Conservation (phyloP, 2,329 filamentous ascomycete genomes). For the Neofusicoccum sp. region DNA sequence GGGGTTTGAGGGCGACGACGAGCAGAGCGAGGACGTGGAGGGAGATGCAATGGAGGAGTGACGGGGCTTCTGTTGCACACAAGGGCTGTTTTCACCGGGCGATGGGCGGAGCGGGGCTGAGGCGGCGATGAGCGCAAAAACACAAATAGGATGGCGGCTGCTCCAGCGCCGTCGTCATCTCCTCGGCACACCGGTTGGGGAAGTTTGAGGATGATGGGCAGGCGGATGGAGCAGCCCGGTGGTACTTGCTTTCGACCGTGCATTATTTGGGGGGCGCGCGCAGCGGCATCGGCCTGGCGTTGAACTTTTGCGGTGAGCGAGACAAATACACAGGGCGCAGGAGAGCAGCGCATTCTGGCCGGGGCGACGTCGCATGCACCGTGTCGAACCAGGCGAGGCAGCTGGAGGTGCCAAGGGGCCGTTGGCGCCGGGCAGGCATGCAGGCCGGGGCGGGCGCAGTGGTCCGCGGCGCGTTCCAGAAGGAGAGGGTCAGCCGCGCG, state of each 20-base stretch:
- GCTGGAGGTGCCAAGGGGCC: neutral
- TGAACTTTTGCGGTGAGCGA: neutral
- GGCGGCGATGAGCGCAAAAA: neutral
- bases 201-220: slow-evolving; percentile 15
- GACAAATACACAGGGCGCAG: neutral
- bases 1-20: slow-evolving; percentile 28
- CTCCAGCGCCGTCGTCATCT: neutral
- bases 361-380: neutral
- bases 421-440: neutral
- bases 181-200: slow-evolving; percentile 7
- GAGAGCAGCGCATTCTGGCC: neutral
- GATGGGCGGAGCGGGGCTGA: neutral
- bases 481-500: slow-evolving; percentile 7
- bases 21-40: slow-evolving; percentile 23
- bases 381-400: neutral
- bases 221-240: slow-evolving; percentile 7
- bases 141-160: neutral
- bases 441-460: neutral
- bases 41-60: slow-evolving; percentile 34
- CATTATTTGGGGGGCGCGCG: slow-evolving; percentile 14
- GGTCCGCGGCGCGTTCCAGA: slow-evolving; percentile 13
- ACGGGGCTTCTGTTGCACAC: slow-evolving; percentile 14
- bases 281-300: slow-evolving; percentile 8
- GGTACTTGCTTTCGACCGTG: slow-evolving; percentile 13
- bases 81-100: slow-evolving; percentile 1